A percentile compares a stretch with the other conserved stretches of the same genome.
Conservation (phyloP, 225 moss, liverwort and hornwort species). For the Sphagnum tenellum region DNA sequence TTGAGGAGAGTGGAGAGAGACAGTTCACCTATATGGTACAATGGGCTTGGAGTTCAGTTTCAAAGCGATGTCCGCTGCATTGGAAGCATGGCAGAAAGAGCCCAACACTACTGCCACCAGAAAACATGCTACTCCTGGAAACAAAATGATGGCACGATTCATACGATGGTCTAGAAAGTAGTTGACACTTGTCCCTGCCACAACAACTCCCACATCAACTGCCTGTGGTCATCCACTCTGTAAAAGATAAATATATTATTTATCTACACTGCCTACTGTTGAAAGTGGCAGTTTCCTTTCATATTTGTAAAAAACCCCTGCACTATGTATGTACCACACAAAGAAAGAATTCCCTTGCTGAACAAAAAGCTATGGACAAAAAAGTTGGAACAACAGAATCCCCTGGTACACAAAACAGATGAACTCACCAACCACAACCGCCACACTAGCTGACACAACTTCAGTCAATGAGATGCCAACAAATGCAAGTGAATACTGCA, state of each 20-base stretch:
- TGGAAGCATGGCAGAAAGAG: constrained; percentile 75
- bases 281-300: too few species aligned
- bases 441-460: constrained; percentile 77
- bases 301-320: too few species aligned
- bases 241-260: too few species aligned
- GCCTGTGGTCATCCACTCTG: too few species aligned
- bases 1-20: neutral
- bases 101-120: constrained; percentile 66
- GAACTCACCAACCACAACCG: constrained; percentile 55
- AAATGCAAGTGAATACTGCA: constrained; percentile 81
- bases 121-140: constrained; percentile 75
- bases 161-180: constrained; percentile 70
- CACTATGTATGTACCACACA: too few species aligned
- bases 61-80: constrained; percentile 54
- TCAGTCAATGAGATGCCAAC: constrained; percentile 79
- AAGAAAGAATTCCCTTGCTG: too few species aligned
- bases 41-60: constrained; percentile 28
- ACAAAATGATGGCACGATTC: constrained; percentile 59
- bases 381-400: too few species aligned
- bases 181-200: constrained; percentile 65
- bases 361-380: too few species aligned
- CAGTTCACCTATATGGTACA: constrained; percentile 22
- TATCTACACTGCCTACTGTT: too few species aligned
- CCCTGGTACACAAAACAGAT: neutral
- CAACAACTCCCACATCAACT: neutral